A percentile compares a stretch with the other conserved stretches of the same genome.
phyloP scores from a whole-genome alignment of 2,329 filamentous ascomycete genomes.

The Diaporthe sp. region DNA sequence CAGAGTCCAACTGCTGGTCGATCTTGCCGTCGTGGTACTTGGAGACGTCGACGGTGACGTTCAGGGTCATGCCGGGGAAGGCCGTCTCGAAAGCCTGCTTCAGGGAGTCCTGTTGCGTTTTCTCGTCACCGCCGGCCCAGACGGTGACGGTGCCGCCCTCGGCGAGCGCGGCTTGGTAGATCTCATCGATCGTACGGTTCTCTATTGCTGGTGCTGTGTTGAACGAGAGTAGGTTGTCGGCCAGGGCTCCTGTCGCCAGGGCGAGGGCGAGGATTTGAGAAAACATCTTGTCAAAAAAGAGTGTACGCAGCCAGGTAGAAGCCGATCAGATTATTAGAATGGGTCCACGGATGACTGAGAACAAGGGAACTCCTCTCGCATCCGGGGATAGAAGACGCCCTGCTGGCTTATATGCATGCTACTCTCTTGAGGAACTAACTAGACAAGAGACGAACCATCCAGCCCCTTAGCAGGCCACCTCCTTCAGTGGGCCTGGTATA shows the following conservation, averaged over 20 bases:
- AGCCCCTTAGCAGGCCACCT: neutral
- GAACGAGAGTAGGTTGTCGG: slow-evolving; percentile 23
- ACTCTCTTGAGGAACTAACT: neutral
- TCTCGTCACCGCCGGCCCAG: slow-evolving; percentile 65
- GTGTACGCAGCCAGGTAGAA: neutral
- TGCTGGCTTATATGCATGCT: neutral
- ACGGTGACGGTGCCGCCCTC: slow-evolving; percentile 62
- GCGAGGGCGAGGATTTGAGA: slow-evolving; percentile 12
- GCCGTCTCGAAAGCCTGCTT: slow-evolving; percentile 60
- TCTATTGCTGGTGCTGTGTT: slow-evolving; percentile 40
- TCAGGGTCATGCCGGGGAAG: slow-evolving; percentile 66
- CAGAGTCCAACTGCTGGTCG: slow-evolving; percentile 59
- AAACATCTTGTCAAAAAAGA: slow-evolving; percentile 26
- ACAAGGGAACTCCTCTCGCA: neutral
- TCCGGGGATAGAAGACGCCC: neutral
- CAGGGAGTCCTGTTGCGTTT: slow-evolving; percentile 54
- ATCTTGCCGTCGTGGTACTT: slow-evolving; percentile 67
- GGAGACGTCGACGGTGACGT: slow-evolving; percentile 68
- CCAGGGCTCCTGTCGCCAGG: slow-evolving; percentile 24
- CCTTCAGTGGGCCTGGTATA: neutral
- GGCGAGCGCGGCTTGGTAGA: slow-evolving; percentile 63
- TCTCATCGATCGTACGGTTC: slow-evolving; percentile 60
- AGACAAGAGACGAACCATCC: neutral
- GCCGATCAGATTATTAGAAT: neutral
- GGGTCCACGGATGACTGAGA: slow-evolving; percentile 6